Evolutionary conservation across 1,284 basidiomycete genomes (phyloP).

Genomic region (Cystobasidiaceae sp.): DNA sequence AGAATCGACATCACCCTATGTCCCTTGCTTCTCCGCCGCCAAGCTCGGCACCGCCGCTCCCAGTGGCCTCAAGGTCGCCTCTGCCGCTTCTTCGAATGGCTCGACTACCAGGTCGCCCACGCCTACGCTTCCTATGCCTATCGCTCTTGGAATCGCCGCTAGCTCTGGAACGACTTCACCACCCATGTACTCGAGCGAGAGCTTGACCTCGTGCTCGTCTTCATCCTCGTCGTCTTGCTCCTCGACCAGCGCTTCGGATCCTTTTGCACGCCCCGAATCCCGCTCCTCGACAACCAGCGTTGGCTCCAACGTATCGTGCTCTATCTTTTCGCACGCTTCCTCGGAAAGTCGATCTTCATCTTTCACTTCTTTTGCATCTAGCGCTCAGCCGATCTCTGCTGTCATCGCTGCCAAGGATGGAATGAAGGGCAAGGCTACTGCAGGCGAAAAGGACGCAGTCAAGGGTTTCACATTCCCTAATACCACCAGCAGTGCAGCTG

Average conservation of each 20-base stretch:
- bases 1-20: conserved; percentile 33
- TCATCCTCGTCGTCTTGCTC: conserved; percentile 35
- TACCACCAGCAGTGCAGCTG: neutral
- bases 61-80: neutral
- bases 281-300: conserved; percentile 28
- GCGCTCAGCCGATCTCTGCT: conserved; percentile 1
- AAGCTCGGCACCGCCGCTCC: neutral
- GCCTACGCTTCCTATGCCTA: conserved; percentile 26
- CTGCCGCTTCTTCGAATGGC: conserved; percentile 4
- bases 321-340: conserved; percentile 27
- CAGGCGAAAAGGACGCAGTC: conserved; percentile 7
- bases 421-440: conserved; percentile 3
- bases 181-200: neutral
- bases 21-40: conserved; percentile 19
- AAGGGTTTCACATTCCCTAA: conserved; percentile 16
- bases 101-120: conserved; percentile 31
- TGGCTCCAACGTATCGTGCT: conserved; percentile 17
- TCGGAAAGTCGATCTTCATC: conserved; percentile 28
- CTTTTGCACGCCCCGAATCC: conserved; percentile 34
- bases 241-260: conserved; percentile 25
- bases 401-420: neutral
- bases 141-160: neutral
- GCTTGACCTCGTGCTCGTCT: neutral
- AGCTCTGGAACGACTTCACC: conserved; percentile 23
- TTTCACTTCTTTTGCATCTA: conserved; percentile 2